Conservation (phyloP, 352 stramenopile genomes). For the Phytophthora sp. region DNA sequence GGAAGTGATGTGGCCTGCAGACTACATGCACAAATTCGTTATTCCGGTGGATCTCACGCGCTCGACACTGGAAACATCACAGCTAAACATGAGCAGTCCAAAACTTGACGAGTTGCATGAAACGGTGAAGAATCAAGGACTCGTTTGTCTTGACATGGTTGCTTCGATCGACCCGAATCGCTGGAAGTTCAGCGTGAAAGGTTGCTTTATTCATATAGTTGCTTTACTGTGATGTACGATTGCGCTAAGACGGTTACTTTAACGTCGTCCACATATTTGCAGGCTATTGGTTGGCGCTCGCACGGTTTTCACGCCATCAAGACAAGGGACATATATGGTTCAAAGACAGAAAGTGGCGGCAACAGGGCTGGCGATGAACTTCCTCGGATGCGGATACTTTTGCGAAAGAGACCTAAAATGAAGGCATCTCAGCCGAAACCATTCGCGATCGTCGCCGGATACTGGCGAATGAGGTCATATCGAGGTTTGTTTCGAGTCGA, state of each 20-base stretch:
- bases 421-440: too few relatives aligned
- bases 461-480: conserved; percentile 11
- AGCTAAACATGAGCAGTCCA: not conserved
- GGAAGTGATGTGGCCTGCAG: not conserved
- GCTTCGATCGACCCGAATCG: not conserved
- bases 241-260: too few relatives aligned
- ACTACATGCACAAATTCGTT: not conserved
- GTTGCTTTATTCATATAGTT: conserved; percentile 8
- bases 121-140: conserved; percentile 2
- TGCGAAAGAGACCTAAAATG: not conserved
- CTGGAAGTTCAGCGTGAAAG: conserved; percentile 16
- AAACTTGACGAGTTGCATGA: not conserved
- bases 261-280: too few relatives aligned
- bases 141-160: not conserved
- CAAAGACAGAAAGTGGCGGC: too few relatives aligned
- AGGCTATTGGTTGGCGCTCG: too few relatives aligned
- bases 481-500: conserved; percentile 1
- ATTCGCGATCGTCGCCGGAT: too few relatives aligned
- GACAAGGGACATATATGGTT: too few relatives aligned
- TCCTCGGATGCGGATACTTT: too few relatives aligned
- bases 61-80: not conserved
- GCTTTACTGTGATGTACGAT: not conserved
- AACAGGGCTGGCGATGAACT: too few relatives aligned
- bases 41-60: not conserved
- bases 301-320: too few relatives aligned